Evolutionary conservation across 352 stramenopile genomes (phyloP).

Genomic region (Phytophthora sojae): DNA sequence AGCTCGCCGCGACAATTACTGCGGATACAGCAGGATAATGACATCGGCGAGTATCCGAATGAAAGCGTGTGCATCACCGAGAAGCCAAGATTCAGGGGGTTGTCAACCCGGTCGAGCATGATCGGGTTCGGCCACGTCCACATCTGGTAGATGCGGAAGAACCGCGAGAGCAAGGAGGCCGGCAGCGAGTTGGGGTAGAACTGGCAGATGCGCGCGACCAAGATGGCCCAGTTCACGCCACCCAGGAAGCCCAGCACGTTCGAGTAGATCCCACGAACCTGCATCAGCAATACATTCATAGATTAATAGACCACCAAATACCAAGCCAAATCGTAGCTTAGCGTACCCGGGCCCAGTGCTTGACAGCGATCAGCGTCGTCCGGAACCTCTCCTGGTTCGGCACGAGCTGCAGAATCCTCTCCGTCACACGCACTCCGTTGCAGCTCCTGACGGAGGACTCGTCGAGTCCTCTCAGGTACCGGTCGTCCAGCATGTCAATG

Average conservation of each 20-base stretch:
- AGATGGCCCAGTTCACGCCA: slow-evolving; percentile 98
- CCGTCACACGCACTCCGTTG: slow-evolving; percentile 96
- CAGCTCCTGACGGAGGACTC: slow-evolving; percentile 92
- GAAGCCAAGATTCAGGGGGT: slow-evolving; percentile 62
- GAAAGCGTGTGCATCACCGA: slow-evolving; percentile 54
- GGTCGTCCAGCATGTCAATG: slow-evolving; percentile 86
- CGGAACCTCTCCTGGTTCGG: slow-evolving; percentile 87
- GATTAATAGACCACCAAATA: not conserved
- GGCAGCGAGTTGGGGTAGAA: slow-evolving; percentile 89
- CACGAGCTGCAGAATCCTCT: slow-evolving; percentile 94
- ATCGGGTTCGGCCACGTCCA: slow-evolving; percentile 98
- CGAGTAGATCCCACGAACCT: slow-evolving; percentile 97
- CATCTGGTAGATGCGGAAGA: slow-evolving; percentile 96
- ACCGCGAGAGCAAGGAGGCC: slow-evolving; percentile 90
- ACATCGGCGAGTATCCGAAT: not conserved
- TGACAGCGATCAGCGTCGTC: slow-evolving; percentile 91
- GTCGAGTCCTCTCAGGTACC: slow-evolving; percentile 90
- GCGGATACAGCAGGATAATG: slow-evolving; percentile 8
- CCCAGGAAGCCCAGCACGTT: slow-evolving; percentile 99
- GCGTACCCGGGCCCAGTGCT: slow-evolving; percentile 89
- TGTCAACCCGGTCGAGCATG: slow-evolving; percentile 73
- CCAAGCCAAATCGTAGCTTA: not conserved
- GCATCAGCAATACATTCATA: slow-evolving; percentile 12
- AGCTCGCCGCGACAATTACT: not conserved
- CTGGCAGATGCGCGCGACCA: slow-evolving; percentile 96